A percentile compares a stretch with the other conserved stretches of the same genome.
These are phyloP conservation scores for Magnusiomyces paraingens DNA, from an alignment of 1,139 yeast genomes.

Conservation along the genomic window DNA sequence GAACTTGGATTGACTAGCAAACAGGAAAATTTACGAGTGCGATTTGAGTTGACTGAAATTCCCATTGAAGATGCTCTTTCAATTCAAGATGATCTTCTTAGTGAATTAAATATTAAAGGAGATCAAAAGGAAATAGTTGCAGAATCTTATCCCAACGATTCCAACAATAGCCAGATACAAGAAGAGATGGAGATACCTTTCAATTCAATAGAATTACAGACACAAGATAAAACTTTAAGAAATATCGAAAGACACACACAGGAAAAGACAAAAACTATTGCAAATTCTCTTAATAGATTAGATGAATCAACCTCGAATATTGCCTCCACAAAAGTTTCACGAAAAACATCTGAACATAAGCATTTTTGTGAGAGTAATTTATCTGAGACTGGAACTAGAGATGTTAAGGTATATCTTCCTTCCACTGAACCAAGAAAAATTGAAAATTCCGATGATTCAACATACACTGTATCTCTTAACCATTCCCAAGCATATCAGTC, in stretches of 20 bases:
- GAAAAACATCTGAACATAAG: not conserved
- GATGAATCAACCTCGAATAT: too few relatives aligned
- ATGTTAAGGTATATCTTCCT: conserved; percentile 23
- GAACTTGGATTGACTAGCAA: conserved; percentile 26
- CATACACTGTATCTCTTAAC: conserved; percentile 10
- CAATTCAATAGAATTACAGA: too few relatives aligned
- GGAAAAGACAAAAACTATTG: not conserved
- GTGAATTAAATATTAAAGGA: not conserved
- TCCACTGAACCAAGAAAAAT: conserved; percentile 13
- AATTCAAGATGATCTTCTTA: conserved; percentile 16
- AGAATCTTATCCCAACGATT: not conserved
- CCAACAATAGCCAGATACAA: too few relatives aligned
- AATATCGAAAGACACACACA: not conserved
- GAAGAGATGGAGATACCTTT: too few relatives aligned
- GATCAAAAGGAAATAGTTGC: not conserved
- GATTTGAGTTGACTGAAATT: conserved; percentile 23
- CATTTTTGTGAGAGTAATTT: not conserved
- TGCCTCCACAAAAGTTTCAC: not conserved
- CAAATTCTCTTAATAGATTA: too few relatives aligned
- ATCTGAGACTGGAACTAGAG: conserved; percentile 9
- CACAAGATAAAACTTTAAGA: too few relatives aligned
- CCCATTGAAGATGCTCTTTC: conserved; percentile 22
- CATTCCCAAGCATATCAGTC: conserved; percentile 14
- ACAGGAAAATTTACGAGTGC: conserved; percentile 23
- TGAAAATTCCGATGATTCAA: conserved; percentile 22